Percentiles rank a stretch among this genome's conserved stretches.
phyloP scores from a whole-genome alignment of 1,139 yeast genomes.

The Lodderomyces orthopsilosis region DNA sequence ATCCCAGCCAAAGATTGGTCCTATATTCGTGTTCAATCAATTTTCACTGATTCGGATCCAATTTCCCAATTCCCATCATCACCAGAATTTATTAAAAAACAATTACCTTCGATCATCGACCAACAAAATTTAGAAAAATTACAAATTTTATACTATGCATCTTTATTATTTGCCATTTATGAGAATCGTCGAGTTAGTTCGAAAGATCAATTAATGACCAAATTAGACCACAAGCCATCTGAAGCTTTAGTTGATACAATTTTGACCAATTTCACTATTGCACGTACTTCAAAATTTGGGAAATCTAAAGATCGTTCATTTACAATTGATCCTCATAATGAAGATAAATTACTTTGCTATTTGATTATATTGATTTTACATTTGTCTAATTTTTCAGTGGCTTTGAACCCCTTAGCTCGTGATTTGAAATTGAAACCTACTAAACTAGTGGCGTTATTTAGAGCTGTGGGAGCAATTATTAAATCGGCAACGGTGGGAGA shows the following conservation, averaged over 20 bases:
- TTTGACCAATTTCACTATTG: constrained; percentile 64
- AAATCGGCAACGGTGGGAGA: constrained; percentile 76
- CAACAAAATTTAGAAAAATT: constrained; percentile 54
- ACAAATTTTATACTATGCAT: constrained; percentile 72
- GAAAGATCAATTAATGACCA: constrained; percentile 59
- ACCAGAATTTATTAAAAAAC: constrained; percentile 53
- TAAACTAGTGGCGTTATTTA: constrained; percentile 64
- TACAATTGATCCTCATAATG: constrained; percentile 80
- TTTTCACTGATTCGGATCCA: constrained; percentile 53
- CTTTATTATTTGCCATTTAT: constrained; percentile 77
- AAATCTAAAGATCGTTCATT: constrained; percentile 71
- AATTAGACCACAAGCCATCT: constrained; percentile 62
- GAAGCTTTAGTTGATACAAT: constrained; percentile 73
- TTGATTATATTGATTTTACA: constrained; percentile 71
- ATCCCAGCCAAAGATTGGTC: constrained; percentile 67
- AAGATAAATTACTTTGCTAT: constrained; percentile 81
- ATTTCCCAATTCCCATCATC: constrained; percentile 60
- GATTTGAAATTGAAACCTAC: constrained; percentile 84
- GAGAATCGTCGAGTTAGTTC: constrained; percentile 63
- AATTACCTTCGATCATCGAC: constrained; percentile 40
- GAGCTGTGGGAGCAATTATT: constrained; percentile 78
- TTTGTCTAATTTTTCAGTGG: constrained; percentile 72
- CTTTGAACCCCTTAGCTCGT: constrained; percentile 76
- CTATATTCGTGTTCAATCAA: constrained; percentile 57
- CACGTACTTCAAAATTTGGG: constrained; percentile 66